Evolutionary conservation across 192 early-diverging fungal genomes (phyloP), one percentile per base, ranked within the genome.

Genomic region (Kickxella alabastrina): DNA sequence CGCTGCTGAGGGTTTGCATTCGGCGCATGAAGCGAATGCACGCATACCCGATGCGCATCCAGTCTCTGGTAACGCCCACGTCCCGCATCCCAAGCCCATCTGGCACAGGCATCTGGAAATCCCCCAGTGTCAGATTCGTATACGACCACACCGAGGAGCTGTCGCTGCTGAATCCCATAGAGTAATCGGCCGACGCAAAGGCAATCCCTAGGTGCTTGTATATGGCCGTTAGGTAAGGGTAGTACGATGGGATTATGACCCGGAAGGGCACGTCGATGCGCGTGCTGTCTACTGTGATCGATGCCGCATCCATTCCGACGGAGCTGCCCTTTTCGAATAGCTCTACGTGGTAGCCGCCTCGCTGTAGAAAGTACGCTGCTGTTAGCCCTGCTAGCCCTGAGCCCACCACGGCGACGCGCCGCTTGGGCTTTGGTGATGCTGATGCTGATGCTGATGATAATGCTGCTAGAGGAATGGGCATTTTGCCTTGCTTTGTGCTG

Each of bases 231-330:
- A 77, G 52, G 34, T 57, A 62, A 24, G 74, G 74, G 31, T 77
- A 77, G 55, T 77, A 77, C 45, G 60, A 61, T 8, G 74, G 74
- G 10, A 62, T 68, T 21, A 70, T 55, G 17, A 77, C 74, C n/a
- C 74, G 66, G 52, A 70, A 65, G 3, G 74, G 74, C 32, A 77
- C 74, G 56, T 77, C 74, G 0, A 77, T 38, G 18, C 74, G 74
- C 17, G 54, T 46, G 9, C 59, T 54, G 31, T 62, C 74, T 0
- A 77, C 62, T 5, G 58, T 54, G 23, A 77, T 22, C 18, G 74
- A 77, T 2, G 54, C 74, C 7, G 54, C 46, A 24, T 77, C 74
- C 74, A 77, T 77, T 12, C 74, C 74, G 0, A 69, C 47, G 12
- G 57, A 27, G 4, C 17, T 19, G 15, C 40, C 50, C 43, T 51